phyloP scores from a whole-genome alignment of 139 green algal genomes.

The Coccomyxa sp. region DNA sequence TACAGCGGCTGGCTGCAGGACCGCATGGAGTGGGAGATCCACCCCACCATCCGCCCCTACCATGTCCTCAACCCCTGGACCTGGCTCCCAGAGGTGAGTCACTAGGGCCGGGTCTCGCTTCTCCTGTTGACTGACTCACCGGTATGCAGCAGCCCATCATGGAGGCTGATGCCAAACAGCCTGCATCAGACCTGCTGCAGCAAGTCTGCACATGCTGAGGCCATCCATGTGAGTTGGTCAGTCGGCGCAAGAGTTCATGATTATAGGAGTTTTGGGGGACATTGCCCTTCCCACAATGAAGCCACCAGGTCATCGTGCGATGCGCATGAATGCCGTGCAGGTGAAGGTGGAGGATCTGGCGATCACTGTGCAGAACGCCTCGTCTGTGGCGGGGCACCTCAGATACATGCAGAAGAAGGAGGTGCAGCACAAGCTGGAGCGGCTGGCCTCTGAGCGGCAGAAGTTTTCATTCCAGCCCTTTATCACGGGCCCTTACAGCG shows the following conservation, averaged over 20 bases:
- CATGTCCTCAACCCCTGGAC: constrained; percentile 1
- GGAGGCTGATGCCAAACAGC: too few species aligned
- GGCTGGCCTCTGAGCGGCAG: neutral
- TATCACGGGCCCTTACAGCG: neutral
- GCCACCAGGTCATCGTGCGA: too few species aligned
- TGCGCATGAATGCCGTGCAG: too few species aligned
- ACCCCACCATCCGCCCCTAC: neutral
- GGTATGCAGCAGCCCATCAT: too few species aligned
- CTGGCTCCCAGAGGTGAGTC: neutral
- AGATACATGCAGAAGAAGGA: neutral
- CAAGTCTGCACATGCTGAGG: too few species aligned
- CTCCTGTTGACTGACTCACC: too few species aligned
- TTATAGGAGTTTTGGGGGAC: too few species aligned
- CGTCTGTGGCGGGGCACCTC: neutral
- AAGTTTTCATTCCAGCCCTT: neutral
- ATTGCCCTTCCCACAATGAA: too few species aligned
- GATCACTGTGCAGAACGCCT: neutral
- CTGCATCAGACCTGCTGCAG: too few species aligned
- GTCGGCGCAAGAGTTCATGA: too few species aligned
- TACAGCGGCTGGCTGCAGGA: neutral
- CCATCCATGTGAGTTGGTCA: too few species aligned
- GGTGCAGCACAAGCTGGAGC: neutral
- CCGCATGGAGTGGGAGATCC: neutral
- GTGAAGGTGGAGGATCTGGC: neutral
- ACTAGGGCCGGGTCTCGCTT: too few species aligned